Percentiles rank a stretch among this genome's conserved stretches.
Evolutionary conservation across 306 rosid species (phyloP).

Genomic region (Vicia sativa): DNA sequence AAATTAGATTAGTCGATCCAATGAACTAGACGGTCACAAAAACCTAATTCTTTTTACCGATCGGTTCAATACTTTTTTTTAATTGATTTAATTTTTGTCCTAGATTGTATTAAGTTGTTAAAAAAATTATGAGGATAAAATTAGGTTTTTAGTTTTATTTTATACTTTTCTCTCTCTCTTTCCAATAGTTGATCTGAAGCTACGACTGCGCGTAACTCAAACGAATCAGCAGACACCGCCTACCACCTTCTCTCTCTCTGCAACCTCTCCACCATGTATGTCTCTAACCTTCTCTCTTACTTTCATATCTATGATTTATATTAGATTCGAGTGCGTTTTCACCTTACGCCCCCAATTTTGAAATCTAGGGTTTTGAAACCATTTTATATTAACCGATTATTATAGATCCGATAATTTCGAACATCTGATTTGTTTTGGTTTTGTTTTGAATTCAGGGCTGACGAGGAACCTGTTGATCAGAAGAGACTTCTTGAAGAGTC

Average conservation of each 20-base stretch:
- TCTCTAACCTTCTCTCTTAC: neutral
- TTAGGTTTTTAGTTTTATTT: no score
- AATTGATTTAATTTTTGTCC: no score
- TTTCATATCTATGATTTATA: neutral
- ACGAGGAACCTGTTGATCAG: conserved; percentile 93
- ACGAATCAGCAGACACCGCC: neutral
- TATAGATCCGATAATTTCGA: no score
- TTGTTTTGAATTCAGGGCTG: conserved; percentile 69
- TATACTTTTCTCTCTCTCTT: neutral
- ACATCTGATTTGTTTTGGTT: neutral
- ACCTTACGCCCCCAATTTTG: neutral
- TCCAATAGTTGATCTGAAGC: neutral
- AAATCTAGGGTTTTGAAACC: conserved; percentile 16
- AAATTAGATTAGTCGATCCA: no score
- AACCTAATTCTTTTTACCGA: no score
- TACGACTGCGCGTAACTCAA: neutral
- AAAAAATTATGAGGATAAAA: no score
- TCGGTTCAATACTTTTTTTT: no score
- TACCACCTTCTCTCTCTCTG: neutral
- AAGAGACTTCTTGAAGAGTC: conserved; percentile 79
- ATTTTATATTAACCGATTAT: no score
- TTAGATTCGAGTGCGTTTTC: neutral
- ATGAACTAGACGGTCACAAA: no score
- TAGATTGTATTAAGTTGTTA: no score
- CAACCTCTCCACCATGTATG: conserved; percentile 13